A percentile compares a stretch with the other conserved stretches of the same genome.
These are phyloP conservation scores for Trypanosoma cruzi DNA, from an alignment of 208 protist genomes.

Conservation along the genomic window DNA sequence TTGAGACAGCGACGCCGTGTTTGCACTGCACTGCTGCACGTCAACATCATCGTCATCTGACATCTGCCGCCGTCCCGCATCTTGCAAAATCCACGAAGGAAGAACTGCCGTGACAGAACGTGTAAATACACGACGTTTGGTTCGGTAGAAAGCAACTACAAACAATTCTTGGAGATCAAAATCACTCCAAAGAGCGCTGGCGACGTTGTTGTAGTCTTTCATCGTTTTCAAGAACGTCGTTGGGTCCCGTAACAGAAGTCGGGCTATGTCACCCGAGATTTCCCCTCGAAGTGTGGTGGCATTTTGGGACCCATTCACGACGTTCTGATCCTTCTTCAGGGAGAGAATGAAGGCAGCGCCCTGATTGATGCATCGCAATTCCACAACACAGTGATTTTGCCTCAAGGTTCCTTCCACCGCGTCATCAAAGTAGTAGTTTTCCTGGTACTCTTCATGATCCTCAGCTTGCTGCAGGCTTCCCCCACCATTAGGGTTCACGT, in stretches of 20 bases:
- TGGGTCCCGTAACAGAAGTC: constrained; percentile 44
- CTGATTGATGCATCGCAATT: constrained; percentile 48
- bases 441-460: constrained; percentile 43
- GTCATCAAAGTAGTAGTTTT: constrained; percentile 83
- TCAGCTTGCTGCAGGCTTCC: constrained; percentile 1
- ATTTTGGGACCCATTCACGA: constrained; percentile 43
- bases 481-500: background rate
- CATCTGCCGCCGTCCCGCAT: background rate
- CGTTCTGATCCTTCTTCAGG: constrained; percentile 59
- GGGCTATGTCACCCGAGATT: constrained; percentile 55
- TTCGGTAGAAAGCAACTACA: constrained; percentile 55
- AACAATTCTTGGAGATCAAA: constrained; percentile 48
- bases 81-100: background rate
- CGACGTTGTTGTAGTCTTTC: constrained; percentile 45
- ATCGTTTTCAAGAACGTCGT: constrained; percentile 52
- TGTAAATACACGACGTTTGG: constrained; percentile 30
- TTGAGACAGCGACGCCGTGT: background rate
- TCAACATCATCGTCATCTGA: constrained; percentile 23
- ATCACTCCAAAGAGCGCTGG: constrained; percentile 49
- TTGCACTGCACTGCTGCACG: constrained; percentile 16
- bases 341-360: constrained; percentile 41
- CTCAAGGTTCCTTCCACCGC: constrained; percentile 37
- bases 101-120: background rate
- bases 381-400: constrained; percentile 40
- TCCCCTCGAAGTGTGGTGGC: constrained; percentile 37